Percentiles rank a stretch among this genome's conserved stretches.
These are phyloP conservation scores for Zea luxurians DNA, from an alignment of 176 grass and related monocot genomes.

Conservation along the genomic window DNA sequence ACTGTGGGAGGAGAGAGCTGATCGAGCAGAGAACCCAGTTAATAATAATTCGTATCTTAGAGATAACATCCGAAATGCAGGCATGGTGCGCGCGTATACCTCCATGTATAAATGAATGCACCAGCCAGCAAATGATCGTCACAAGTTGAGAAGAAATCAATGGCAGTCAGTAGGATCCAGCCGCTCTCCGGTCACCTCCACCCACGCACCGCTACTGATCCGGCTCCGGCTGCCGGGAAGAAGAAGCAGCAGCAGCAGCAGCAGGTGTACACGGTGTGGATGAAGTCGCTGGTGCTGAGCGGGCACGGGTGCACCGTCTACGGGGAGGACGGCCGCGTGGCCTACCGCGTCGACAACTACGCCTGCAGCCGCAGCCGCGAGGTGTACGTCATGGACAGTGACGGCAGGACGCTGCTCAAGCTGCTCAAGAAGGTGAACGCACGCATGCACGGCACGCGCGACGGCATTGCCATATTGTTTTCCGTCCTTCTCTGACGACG, in stretches of 20 bases:
- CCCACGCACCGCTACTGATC: background rate
- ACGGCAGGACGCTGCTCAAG: conserved; percentile 57
- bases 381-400: conserved; percentile 69
- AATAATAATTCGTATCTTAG: background rate
- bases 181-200: conserved; percentile 29
- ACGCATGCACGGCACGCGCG: background rate
- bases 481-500: background rate
- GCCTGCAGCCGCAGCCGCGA: conserved; percentile 52
- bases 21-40: background rate
- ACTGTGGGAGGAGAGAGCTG: background rate
- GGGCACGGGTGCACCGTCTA: conserved; percentile 69
- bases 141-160: conserved; percentile 11
- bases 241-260: conserved; percentile 28
- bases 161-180: conserved; percentile 33
- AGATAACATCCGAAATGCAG: background rate
- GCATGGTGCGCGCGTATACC: background rate
- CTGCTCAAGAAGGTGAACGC: conserved; percentile 55
- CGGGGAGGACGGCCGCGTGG: conserved; percentile 52
- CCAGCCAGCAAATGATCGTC: background rate
- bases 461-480: background rate
- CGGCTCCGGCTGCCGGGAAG: background rate
- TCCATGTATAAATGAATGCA: conserved; percentile 22
- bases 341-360: conserved; percentile 84
- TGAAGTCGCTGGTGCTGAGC: conserved; percentile 73
- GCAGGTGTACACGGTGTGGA: conserved; percentile 69